Evolutionary conservation across 2,329 filamentous ascomycete species (phyloP).

Genomic region (Fonsecaea monophora): DNA sequence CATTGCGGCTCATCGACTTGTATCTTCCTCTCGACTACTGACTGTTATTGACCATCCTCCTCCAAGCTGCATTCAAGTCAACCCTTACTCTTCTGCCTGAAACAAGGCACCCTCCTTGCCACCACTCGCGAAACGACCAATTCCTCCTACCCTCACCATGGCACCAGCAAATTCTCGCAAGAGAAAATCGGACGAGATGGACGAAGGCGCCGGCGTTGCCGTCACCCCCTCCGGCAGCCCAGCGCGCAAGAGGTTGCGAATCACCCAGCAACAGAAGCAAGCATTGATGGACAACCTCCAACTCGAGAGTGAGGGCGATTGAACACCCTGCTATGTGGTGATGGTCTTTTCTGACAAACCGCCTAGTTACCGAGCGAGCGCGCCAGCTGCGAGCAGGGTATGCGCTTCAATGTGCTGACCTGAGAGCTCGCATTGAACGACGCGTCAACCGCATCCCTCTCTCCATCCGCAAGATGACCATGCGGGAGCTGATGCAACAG

Average conservation of each 20-base stretch:
- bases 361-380: slow-evolving; percentile 80
- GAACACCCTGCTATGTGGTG: background rate
- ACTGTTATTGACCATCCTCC: background rate
- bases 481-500: slow-evolving; percentile 70
- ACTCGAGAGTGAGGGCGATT: slow-evolving; percentile 73
- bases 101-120: background rate
- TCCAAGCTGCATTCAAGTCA: background rate
- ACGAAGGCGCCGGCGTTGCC: slow-evolving; percentile 54
- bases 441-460: slow-evolving; percentile 90
- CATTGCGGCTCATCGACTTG: background rate
- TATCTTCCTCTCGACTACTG: background rate
- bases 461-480: slow-evolving; percentile 76
- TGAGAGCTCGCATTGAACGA: slow-evolving; percentile 86
- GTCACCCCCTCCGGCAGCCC: slow-evolving; percentile 61
- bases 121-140: background rate
- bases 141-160: slow-evolving; percentile 43
- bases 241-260: slow-evolving; percentile 65
- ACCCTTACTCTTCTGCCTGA: background rate
- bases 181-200: slow-evolving; percentile 49
- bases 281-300: slow-evolving; percentile 87
- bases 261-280: slow-evolving; percentile 78
- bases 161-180: slow-evolving; percentile 46
- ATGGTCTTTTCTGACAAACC: slow-evolving; percentile 15
- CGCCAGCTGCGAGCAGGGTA: slow-evolving; percentile 89
- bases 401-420: slow-evolving; percentile 81